These are phyloP conservation scores for Sanghuangporus sanghuang DNA, from an alignment of 1,284 basidiomycete species.

Conservation along the genomic window DNA sequence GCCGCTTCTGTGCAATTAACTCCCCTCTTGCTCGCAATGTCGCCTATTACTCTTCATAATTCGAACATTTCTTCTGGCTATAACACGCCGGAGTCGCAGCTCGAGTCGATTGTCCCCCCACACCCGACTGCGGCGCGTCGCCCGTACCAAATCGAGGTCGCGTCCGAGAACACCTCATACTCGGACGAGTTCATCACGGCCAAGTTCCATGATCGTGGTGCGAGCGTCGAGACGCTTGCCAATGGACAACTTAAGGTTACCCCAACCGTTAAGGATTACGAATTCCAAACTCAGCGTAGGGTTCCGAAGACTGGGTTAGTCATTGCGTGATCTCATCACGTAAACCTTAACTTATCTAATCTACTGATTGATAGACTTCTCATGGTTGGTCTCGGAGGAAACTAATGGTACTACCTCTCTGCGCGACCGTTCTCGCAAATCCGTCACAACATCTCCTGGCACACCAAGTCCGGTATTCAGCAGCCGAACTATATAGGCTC, in stretches of 20 bases:
- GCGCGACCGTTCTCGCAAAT: constrained; percentile 96
- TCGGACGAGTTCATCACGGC: constrained; percentile 79
- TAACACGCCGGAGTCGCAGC: constrained; percentile 60
- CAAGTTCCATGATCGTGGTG: constrained; percentile 81
- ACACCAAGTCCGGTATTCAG: constrained; percentile 90
- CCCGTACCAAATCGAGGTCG: constrained; percentile 74
- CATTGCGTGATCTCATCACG: constrained; percentile 13
- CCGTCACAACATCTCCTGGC: constrained; percentile 92
- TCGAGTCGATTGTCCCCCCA: constrained; percentile 60
- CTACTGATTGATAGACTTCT: constrained; percentile 62
- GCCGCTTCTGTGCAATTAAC: constrained; percentile 50
- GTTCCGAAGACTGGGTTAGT: constrained; percentile 91
- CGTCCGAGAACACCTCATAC: constrained; percentile 80
- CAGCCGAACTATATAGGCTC: constrained; percentile 97
- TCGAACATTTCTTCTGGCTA: constrained; percentile 52
- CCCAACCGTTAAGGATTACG: constrained; percentile 73
- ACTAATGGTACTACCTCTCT: constrained; percentile 96
- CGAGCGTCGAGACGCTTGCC: constrained; percentile 59
- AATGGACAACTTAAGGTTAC: constrained; percentile 74
- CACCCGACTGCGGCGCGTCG: constrained; percentile 85
- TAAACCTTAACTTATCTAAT: constrained; percentile 18
- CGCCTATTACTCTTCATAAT: constrained; percentile 29
- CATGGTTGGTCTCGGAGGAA: constrained; percentile 96
- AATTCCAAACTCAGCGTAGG: constrained; percentile 89
- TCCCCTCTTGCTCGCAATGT: constrained; percentile 24